Evolutionary conservation across 176 grass and related monocot species (phyloP).

Genomic region (Carex littledalei): DNA sequence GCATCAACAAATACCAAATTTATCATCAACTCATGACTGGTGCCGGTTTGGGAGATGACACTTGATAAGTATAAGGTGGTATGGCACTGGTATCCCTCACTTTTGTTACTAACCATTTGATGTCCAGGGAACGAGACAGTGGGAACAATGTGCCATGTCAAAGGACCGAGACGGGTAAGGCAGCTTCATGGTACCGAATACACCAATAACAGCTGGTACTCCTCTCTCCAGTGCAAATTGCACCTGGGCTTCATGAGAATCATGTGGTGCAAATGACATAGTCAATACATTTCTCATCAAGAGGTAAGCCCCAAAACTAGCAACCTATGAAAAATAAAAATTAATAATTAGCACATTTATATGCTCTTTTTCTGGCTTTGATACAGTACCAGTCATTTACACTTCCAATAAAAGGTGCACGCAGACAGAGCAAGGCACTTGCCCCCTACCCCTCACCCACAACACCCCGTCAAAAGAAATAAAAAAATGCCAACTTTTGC

Average conservation of each 20-base stretch:
- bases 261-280: slow-evolving; percentile 83
- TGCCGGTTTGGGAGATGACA: neutral
- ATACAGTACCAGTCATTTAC: neutral
- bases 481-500: neutral
- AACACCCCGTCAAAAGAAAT: neutral
- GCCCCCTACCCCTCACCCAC: neutral
- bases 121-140: slow-evolving; percentile 63
- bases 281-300: slow-evolving; percentile 74
- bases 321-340: slow-evolving; percentile 40
- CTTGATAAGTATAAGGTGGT: neutral
- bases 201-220: slow-evolving; percentile 75
- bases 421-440: neutral
- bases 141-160: slow-evolving; percentile 80
- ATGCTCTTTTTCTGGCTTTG: neutral
- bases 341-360: neutral
- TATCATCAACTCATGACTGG: neutral
- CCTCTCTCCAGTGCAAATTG: slow-evolving; percentile 84
- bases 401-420: neutral
- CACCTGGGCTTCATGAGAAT: slow-evolving; percentile 58
- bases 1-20: neutral
- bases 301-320: slow-evolving; percentile 72
- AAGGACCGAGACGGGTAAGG: slow-evolving; percentile 70
- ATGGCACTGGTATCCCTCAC: neutral
- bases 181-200: slow-evolving; percentile 69
- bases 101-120: slow-evolving; percentile 59